A percentile compares a stretch with the other conserved stretches of the same genome.
These are phyloP conservation scores for Diaporthe humulicola DNA, from an alignment of 2,329 filamentous ascomycete genomes.

Conservation along the genomic window DNA sequence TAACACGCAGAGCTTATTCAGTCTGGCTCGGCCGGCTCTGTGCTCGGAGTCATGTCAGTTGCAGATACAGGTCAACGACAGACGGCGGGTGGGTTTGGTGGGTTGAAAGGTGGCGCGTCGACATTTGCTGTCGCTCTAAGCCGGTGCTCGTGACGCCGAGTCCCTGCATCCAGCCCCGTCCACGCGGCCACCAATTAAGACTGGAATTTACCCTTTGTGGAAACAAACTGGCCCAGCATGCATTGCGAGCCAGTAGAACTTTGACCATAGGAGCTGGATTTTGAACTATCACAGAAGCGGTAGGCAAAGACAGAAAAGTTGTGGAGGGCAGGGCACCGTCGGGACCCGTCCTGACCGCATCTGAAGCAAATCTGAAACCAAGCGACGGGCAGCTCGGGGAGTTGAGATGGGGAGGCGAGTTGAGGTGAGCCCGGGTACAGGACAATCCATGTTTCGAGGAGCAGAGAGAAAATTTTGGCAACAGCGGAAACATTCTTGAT, in stretches of 20 bases:
- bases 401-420: conserved; percentile 27
- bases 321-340: neutral
- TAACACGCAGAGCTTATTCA: neutral
- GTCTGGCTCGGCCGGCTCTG: neutral
- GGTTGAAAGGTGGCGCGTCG: neutral
- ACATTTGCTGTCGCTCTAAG: neutral
- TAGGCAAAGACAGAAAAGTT: neutral
- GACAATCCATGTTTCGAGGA: conserved; percentile 30
- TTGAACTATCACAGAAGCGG: neutral
- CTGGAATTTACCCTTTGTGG: neutral
- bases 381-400: conserved; percentile 35
- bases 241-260: neutral
- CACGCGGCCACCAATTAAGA: neutral
- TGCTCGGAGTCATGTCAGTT: neutral
- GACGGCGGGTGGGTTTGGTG: neutral
- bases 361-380: conserved; percentile 60
- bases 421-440: conserved; percentile 17
- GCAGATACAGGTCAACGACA: neutral
- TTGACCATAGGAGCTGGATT: neutral
- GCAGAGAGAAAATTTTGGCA: neutral
- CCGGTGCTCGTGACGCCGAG: neutral
- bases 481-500: conserved; percentile 3
- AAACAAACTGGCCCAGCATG: neutral
- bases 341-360: conserved; percentile 42
- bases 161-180: neutral